These are phyloP conservation scores for Penicillium fimorum DNA, from an alignment of 495 filamentous ascomycete species.

Conservation along the genomic window DNA sequence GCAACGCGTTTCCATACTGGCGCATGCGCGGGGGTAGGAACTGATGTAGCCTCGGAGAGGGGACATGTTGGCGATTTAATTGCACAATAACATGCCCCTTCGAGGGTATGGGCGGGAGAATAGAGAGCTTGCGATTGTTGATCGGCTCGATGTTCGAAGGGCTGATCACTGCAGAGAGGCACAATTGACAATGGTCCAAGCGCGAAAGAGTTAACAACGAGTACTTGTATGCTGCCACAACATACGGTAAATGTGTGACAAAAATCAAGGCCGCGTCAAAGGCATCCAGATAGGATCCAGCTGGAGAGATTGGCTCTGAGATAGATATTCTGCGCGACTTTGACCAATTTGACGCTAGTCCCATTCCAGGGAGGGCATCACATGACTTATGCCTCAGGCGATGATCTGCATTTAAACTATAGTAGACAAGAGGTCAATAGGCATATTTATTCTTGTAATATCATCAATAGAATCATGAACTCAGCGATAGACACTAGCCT, in stretches of 20 bases:
- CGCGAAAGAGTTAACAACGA: not conserved
- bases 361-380: conserved; percentile 24
- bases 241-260: not conserved
- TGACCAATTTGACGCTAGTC: conserved; percentile 34
- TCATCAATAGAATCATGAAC: not conserved
- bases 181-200: conserved; percentile 1
- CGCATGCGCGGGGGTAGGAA: conserved; percentile 90
- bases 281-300: conserved; percentile 17
- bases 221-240: not conserved
- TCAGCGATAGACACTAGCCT: not conserved
- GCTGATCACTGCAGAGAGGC: conserved; percentile 11
- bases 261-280: not conserved
- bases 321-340: conserved; percentile 36
- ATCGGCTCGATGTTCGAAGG: conserved; percentile 17
- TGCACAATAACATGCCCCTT: conserved; percentile 46
- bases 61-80: conserved; percentile 48
- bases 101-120: conserved; percentile 12
- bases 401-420: not conserved
- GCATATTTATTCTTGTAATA: not conserved
- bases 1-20: conserved; percentile 87
- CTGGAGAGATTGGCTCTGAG: conserved; percentile 25
- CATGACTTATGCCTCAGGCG: conserved; percentile 22
- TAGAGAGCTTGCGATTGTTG: conserved; percentile 20
- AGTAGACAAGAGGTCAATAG: not conserved
- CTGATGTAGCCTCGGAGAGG: conserved; percentile 85